These are phyloP conservation scores for Chlorella sp. DNA, from an alignment of 139 green algal species.

Conservation along the genomic window DNA sequence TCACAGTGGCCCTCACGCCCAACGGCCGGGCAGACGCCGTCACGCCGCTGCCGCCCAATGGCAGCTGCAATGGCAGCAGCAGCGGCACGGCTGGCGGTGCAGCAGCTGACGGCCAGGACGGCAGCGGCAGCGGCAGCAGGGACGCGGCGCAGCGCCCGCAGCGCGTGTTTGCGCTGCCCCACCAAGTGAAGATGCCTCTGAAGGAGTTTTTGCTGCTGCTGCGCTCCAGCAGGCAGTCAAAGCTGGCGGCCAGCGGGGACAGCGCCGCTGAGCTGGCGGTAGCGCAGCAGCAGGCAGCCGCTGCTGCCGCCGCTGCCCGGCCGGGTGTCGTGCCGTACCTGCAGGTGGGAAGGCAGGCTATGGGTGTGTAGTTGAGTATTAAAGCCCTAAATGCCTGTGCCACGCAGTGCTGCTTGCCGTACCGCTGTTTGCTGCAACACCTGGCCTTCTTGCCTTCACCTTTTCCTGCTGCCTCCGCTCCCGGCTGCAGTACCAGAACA, in stretches of 20 bases:
- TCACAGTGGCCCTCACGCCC: constrained; percentile 50
- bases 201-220: constrained; percentile 27
- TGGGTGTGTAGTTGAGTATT: no score
- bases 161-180: constrained; percentile 41
- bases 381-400: no score
- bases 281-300: background rate
- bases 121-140: background rate
- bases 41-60: constrained; percentile 6
- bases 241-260: background rate
- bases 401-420: background rate
- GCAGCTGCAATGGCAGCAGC: background rate
- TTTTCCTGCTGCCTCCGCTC: background rate
- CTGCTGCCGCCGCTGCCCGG: background rate
- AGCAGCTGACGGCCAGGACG: no score
- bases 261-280: background rate
- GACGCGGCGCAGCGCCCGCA: no score
- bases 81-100: no score
- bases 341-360: background rate
- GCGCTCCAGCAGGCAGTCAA: background rate
- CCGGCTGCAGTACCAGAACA: constrained; percentile 79
- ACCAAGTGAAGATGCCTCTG: constrained; percentile 31
- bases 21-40: constrained; percentile 47
- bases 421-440: no score
- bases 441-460: no score
- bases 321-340: background rate